Evolutionary conservation across 2,329 filamentous ascomycete genomes (phyloP).

Genomic region (Trichophyton rubrum): DNA sequence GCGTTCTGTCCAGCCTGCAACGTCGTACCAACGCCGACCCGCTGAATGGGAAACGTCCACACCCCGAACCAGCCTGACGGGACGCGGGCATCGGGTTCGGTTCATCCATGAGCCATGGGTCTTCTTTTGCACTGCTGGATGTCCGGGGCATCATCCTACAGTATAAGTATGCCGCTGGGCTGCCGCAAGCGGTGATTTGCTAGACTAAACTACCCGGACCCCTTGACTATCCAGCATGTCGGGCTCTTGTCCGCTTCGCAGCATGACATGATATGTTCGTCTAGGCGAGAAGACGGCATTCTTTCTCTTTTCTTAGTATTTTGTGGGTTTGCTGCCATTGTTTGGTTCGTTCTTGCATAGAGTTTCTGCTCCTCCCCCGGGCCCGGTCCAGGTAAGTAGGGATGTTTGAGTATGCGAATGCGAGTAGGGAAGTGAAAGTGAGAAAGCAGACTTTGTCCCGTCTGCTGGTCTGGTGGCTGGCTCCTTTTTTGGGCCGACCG

Average conservation of each 20-base stretch:
- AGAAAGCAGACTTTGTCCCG: neutral
- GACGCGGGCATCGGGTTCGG: neutral
- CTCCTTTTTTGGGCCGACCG: neutral
- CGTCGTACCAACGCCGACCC: neutral
- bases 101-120: neutral
- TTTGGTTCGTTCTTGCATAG: neutral
- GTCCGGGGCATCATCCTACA: too few relatives aligned
- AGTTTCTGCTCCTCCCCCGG: neutral
- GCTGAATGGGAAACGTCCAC: conserved; percentile 1
- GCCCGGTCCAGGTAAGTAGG: neutral
- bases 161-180: neutral
- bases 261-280: neutral
- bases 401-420: neutral
- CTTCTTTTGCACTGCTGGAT: neutral
- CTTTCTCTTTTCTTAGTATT: neutral
- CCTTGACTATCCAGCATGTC: neutral
- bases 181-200: neutral
- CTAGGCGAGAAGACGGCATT: neutral
- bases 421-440: too few relatives aligned
- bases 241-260: neutral
- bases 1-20: neutral
- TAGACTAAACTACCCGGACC: neutral
- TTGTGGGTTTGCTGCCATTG: neutral
- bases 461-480: neutral
- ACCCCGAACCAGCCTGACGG: neutral